Evolutionary conservation across 2,329 filamentous ascomycete species (phyloP), one percentile per base, ranked within the genome.

Genomic region (Beauveria scarabaeidicola): DNA sequence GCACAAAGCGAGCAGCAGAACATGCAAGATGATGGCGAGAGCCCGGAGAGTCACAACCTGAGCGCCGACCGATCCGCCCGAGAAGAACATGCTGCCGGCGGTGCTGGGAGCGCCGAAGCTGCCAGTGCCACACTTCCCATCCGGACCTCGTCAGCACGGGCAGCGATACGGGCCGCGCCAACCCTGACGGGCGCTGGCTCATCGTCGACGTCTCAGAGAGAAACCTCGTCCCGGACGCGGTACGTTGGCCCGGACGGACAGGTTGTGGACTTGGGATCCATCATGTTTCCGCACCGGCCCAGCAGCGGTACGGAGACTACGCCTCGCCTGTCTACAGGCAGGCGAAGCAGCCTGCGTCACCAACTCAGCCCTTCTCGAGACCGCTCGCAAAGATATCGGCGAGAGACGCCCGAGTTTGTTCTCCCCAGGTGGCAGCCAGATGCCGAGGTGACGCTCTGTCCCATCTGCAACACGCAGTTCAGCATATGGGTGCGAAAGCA

Each of bases 391-490:
- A 51, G 58, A 44, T 19, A 23, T 17, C 54, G 40, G 6, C 54
- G 48, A 19, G 46, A 53, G 6, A 47, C 66, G 19, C 62, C 70
- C 65, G 77, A 81, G 21, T 75, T 88, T 63, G 74, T 81, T 19
- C 74, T 91, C 44, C 91, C 92, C 1, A 79, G 80, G 60, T 97
- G 93, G 93, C 92, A 97, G 74, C 89, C 91, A 4, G 93, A 97
- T 72, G 79, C 82, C 4, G 91, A 95, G 66, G 91, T 90, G 11
- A 84, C 85, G 1, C 81, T 85, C 63, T 97, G 93, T 70, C 90
- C 91, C 2, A 96, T 97, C 61, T 97, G 93, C 70, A 77, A 79
- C 56, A 83, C 82, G 0, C 83, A 86, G 52, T 97, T 97, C 69
- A 89, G 84, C 69, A 88, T 96, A 66, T 90, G 91, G 75, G 86